Evolutionary conservation across 768 basidiomycete genomes (phyloP).

Genomic region (Russula ochroleuca): DNA sequence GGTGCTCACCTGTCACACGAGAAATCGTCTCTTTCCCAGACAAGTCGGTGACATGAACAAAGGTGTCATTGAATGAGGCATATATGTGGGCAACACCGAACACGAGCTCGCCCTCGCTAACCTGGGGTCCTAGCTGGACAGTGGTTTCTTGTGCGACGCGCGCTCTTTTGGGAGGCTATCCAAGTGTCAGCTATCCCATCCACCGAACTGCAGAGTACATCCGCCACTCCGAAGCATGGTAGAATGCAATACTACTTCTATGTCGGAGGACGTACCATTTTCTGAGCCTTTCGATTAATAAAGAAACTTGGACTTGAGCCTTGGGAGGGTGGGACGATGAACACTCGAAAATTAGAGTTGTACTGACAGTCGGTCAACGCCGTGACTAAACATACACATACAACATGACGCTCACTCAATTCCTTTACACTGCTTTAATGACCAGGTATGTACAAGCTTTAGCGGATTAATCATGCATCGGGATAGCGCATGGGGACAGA

Average conservation of each 20-base stretch:
- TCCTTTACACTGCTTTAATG: no score
- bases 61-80: constrained; percentile 99
- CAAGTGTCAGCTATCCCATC: constrained; percentile 48
- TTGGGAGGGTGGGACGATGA: neutral
- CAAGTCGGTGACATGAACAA: constrained; percentile 98
- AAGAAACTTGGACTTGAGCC: neutral
- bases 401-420: no score
- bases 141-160: constrained; percentile 78
- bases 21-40: constrained; percentile 99
- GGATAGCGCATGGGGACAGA: no score
- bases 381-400: constrained; percentile 15
- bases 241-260: neutral
- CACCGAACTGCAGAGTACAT: constrained; percentile 34
- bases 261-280: constrained; percentile 17
- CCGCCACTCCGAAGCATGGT: constrained; percentile 4
- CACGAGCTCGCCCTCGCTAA: constrained; percentile 93
- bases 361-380: neutral
- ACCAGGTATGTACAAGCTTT: no score
- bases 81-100: constrained; percentile 99
- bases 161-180: constrained; percentile 82
- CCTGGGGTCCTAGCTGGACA: constrained; percentile 92
- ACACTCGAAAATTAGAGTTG: constrained; percentile 16
- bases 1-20: constrained; percentile 78
- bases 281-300: neutral
- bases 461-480: no score